Evolutionary conservation across 1,284 basidiomycete species (phyloP).

Genomic region (Papiliotrema fonsecae): DNA sequence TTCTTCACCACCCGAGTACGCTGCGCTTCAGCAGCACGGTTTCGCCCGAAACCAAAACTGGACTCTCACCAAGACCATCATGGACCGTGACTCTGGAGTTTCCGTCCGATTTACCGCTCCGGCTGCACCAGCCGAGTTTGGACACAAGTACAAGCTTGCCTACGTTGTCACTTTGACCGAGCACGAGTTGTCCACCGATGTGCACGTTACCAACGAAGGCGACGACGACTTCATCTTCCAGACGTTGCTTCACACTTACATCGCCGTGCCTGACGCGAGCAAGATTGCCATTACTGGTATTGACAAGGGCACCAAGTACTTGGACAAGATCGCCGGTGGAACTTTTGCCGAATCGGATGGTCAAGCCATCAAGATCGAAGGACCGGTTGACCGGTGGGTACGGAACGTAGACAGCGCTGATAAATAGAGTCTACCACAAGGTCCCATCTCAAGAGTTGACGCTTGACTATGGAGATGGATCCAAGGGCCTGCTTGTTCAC

Average conservation of each 20-base stretch:
- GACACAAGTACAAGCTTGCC: slow-evolving; percentile 61
- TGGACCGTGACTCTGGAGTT: slow-evolving; percentile 66
- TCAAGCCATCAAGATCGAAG: slow-evolving; percentile 29
- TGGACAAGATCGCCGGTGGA: slow-evolving; percentile 60
- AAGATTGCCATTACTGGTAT: slow-evolving; percentile 36
- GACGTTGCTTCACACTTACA: slow-evolving; percentile 79
- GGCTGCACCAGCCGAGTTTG: slow-evolving; percentile 57
- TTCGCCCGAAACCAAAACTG: slow-evolving; percentile 72
- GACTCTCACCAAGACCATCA: slow-evolving; percentile 60
- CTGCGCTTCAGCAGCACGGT: slow-evolving; percentile 72
- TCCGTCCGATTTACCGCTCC: slow-evolving; percentile 65
- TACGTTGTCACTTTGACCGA: slow-evolving; percentile 74
- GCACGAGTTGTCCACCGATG: slow-evolving; percentile 68
- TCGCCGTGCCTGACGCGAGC: slow-evolving; percentile 60
- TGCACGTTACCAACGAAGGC: slow-evolving; percentile 66
- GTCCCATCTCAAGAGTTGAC: slow-evolving; percentile 34
- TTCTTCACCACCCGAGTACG: slow-evolving; percentile 52
- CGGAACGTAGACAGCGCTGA: neutral
- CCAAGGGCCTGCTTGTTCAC: slow-evolving; percentile 53
- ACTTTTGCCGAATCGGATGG: slow-evolving; percentile 27
- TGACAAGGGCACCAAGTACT: slow-evolving; percentile 58
- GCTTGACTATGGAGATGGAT: slow-evolving; percentile 33
- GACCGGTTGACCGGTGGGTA: slow-evolving; percentile 37
- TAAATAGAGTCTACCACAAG: slow-evolving; percentile 37
- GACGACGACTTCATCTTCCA: slow-evolving; percentile 65